These are phyloP conservation scores for Waltergamsia citrina DNA, from an alignment of 2,329 filamentous ascomycete genomes.

Conservation along the genomic window DNA sequence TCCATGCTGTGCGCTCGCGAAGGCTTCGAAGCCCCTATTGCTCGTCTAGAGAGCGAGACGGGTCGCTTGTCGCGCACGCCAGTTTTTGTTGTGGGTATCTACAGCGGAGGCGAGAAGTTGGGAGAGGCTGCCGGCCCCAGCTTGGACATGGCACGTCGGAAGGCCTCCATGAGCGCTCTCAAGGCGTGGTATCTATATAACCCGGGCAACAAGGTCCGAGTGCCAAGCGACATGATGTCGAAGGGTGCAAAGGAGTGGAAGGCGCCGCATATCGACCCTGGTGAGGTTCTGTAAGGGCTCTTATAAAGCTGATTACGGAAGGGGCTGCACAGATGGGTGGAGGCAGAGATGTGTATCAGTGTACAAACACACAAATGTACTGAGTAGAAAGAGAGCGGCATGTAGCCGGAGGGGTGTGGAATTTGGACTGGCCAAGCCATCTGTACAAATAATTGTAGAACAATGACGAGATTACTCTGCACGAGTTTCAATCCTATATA, in stretches of 20 bases:
- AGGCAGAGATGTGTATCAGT: not conserved
- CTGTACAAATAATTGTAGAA: conserved; percentile 30
- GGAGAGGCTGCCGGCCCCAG: conserved; percentile 80
- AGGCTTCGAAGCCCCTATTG: conserved; percentile 79
- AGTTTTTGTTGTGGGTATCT: conserved; percentile 91
- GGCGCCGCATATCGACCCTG: conserved; percentile 59
- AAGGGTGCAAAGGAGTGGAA: conserved; percentile 54
- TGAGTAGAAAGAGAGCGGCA: not conserved
- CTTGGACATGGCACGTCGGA: conserved; percentile 65
- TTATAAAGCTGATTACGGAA: conserved; percentile 1
- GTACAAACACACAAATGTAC: not conserved
- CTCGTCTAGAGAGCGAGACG: conserved; percentile 82
- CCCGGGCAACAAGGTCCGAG: conserved; percentile 53
- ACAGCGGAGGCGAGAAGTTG: conserved; percentile 81
- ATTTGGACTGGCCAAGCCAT: not conserved
- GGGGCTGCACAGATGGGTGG: not conserved
- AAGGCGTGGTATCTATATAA: conserved; percentile 97
- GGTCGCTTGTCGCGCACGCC: conserved; percentile 76
- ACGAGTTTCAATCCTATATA: conserved; percentile 7
- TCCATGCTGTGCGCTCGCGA: conserved; percentile 77
- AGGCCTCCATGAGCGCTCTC: conserved; percentile 76
- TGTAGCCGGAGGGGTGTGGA: too few relatives aligned
- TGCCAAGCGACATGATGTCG: conserved; percentile 62
- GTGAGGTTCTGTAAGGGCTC: conserved; percentile 48
- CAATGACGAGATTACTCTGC: conserved; percentile 16